A percentile compares a stretch with the other conserved stretches of the same genome.
Conservation (phyloP, 768 basidiomycete species). For the Pleurotus salmoneostramineus region DNA sequence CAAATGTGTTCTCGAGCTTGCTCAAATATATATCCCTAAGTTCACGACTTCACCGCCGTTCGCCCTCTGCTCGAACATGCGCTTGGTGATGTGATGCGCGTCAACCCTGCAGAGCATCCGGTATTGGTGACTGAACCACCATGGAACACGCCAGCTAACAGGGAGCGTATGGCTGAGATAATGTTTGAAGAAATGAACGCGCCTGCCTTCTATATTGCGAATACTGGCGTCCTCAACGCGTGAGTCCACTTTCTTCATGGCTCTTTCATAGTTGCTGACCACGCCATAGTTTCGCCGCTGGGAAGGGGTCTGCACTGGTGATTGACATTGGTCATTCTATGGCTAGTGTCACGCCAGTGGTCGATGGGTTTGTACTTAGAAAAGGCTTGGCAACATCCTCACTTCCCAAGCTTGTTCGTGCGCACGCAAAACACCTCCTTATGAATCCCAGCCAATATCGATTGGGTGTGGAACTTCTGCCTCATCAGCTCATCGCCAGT, state of each 20-base stretch:
- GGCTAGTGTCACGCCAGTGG: constrained; percentile 91
- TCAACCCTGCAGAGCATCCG: constrained; percentile 82
- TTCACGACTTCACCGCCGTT: constrained; percentile 74
- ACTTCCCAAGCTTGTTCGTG: constrained; percentile 77
- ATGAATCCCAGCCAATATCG: constrained; percentile 44
- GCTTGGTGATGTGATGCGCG: constrained; percentile 70
- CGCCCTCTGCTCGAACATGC: constrained; percentile 72
- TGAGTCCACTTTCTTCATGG: constrained; percentile 32
- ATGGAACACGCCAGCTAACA: constrained; percentile 92
- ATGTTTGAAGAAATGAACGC: constrained; percentile 96
- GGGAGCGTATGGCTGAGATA: constrained; percentile 94
- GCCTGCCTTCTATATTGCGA: constrained; percentile 96
- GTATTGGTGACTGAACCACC: constrained; percentile 91
- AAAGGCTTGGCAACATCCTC: constrained; percentile 83
- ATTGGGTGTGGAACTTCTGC: constrained; percentile 61
- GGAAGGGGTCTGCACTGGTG: constrained; percentile 95
- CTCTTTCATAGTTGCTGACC: background rate
- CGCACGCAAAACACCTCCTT: constrained; percentile 71
- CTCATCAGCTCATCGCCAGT: constrained; percentile 88
- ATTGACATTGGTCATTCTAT: constrained; percentile 90
- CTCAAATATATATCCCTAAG: constrained; percentile 26
- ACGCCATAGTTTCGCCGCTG: constrained; percentile 79
- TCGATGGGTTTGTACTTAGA: constrained; percentile 95
- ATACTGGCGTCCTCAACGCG: constrained; percentile 92
- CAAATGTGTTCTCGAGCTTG: background rate